A percentile compares a stretch with the other conserved stretches of the same genome.
Evolutionary conservation across 1,284 basidiomycete genomes (phyloP).

Genomic region (Cryptococcus hybrid): DNA sequence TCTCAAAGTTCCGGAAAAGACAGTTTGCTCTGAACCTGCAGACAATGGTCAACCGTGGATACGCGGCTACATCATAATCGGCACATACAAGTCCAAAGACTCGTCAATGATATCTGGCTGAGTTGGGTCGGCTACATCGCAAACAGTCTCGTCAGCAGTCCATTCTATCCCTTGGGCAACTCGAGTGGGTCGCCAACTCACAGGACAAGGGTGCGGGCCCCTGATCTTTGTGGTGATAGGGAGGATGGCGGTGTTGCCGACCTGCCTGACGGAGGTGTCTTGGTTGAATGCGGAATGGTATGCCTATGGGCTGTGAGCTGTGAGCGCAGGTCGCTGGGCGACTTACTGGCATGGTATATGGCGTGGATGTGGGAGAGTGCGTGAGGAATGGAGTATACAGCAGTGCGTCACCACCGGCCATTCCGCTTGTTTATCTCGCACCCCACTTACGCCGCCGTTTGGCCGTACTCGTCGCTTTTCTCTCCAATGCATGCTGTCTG

Average conservation of each 20-base stretch:
- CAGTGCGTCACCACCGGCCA: neutral
- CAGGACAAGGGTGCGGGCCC: constrained; percentile 71
- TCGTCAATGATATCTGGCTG: constrained; percentile 93
- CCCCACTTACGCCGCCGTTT: too few relatives aligned
- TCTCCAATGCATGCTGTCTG: too few relatives aligned
- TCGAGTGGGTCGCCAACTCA: constrained; percentile 54
- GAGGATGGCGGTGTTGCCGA: constrained; percentile 87
- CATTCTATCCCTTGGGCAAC: neutral
- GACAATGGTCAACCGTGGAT: neutral
- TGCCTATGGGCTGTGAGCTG: constrained; percentile 59
- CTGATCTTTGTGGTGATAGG: constrained; percentile 89
- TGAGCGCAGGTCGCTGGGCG: neutral
- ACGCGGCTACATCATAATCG: too few relatives aligned
- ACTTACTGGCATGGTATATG: constrained; percentile 20
- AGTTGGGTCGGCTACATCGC: constrained; percentile 63
- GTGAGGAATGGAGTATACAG: neutral
- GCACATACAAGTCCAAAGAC: constrained; percentile 71
- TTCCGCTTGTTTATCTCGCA: too few relatives aligned
- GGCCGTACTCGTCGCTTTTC: too few relatives aligned
- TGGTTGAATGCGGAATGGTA: constrained; percentile 97
- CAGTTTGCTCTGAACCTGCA: constrained; percentile 94
- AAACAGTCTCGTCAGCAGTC: neutral
- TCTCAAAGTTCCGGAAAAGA: constrained; percentile 99
- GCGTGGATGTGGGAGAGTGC: neutral
- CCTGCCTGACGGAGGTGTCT: constrained; percentile 70